Evolutionary conservation across 2,329 filamentous ascomycete species (phyloP).

Genomic region (Fusarium sacchari): DNA sequence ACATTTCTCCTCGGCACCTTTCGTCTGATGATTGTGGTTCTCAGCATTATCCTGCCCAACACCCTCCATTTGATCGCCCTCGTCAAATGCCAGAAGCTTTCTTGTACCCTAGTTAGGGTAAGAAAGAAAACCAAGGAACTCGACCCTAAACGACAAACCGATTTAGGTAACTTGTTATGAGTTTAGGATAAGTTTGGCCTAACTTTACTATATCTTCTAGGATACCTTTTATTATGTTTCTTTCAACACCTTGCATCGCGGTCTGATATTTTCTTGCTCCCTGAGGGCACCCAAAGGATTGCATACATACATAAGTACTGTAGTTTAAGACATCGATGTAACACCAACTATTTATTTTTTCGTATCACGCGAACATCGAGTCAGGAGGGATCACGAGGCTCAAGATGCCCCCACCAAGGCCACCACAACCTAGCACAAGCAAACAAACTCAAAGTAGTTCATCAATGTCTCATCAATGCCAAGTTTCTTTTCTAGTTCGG

Average conservation of each 20-base stretch:
- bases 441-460: constrained; percentile 4
- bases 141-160: neutral
- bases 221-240: neutral
- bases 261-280: neutral
- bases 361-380: constrained; percentile 22
- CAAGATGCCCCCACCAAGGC: constrained; percentile 21
- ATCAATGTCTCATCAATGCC: constrained; percentile 31
- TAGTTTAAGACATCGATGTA: constrained; percentile 27
- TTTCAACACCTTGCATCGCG: neutral
- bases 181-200: neutral
- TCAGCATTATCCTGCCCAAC: neutral
- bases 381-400: constrained; percentile 32
- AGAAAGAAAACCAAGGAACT: neutral
- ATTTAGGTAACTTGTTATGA: neutral
- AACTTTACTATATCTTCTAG: neutral
- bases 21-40: neutral
- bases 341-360: constrained; percentile 10
- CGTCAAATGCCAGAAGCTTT: neutral
- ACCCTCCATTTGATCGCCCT: neutral
- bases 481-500: constrained; percentile 24
- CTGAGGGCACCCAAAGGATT: neutral
- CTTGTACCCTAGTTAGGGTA: neutral
- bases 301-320: too few species aligned
- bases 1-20: neutral
- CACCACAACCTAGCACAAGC: constrained; percentile 18